Conservation (phyloP, 2,329 filamentous ascomycete genomes). For the Trichoderma arundinaceum region DNA sequence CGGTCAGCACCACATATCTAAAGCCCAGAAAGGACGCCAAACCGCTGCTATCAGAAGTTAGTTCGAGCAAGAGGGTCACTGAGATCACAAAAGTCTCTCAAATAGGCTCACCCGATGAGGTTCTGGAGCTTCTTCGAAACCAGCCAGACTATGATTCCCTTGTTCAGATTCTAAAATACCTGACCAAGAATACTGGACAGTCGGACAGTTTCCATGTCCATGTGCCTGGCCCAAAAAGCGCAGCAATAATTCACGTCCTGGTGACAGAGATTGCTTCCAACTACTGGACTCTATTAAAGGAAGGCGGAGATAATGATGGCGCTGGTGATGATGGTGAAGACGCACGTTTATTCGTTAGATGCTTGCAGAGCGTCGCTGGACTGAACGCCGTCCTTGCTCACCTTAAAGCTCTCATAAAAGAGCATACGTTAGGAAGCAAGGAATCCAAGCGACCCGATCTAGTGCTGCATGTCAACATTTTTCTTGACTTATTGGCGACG, state of each 20-base stretch:
- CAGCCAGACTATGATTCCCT: conserved; percentile 68
- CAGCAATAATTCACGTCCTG: conserved; percentile 76
- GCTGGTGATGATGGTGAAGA: conserved; percentile 41
- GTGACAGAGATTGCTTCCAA: conserved; percentile 77
- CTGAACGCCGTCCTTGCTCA: conserved; percentile 78
- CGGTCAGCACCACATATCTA: conserved; percentile 58
- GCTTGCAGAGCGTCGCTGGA: conserved; percentile 75
- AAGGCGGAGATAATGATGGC: conserved; percentile 42
- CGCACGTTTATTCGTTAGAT: conserved; percentile 61
- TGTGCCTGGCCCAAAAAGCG: conserved; percentile 66
- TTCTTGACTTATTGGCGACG: conserved; percentile 52
- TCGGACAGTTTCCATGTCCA: conserved; percentile 39
- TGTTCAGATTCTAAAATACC: conserved; percentile 57
- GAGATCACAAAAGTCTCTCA: conserved; percentile 17
- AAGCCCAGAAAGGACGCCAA: conserved; percentile 45
- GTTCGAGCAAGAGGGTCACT: conserved; percentile 33
- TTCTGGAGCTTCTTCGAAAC: conserved; percentile 63
- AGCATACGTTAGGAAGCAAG: conserved; percentile 50
- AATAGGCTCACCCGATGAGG: conserved; percentile 53
- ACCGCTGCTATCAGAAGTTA: conserved; percentile 48
- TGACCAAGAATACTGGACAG: conserved; percentile 45
- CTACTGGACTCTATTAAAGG: conserved; percentile 74
- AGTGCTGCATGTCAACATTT: conserved; percentile 50
- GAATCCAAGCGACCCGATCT: conserved; percentile 50
- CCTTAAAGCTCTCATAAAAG: conserved; percentile 65